phyloP scores from a whole-genome alignment of 768 basidiomycete species.

The Tricholoma matsutake region DNA sequence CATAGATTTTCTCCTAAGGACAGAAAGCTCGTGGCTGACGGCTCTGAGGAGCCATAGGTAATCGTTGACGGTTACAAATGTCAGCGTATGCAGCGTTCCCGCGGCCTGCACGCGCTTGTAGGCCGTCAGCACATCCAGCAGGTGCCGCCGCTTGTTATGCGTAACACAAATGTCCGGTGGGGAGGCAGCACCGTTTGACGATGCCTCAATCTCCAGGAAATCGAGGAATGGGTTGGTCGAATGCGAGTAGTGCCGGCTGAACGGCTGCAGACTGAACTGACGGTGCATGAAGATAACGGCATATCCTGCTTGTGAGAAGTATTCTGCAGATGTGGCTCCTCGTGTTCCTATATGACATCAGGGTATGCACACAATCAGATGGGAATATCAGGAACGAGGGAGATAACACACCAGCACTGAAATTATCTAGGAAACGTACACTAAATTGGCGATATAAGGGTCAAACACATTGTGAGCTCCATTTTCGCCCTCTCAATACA shows the following conservation, averaged over 20 bases:
- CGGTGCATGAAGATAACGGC: constrained; percentile 99
- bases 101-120: constrained; percentile 79
- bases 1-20: constrained; percentile 69
- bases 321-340: constrained; percentile 97
- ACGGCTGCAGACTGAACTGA: constrained; percentile 96
- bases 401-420: constrained; percentile 78
- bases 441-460: constrained; percentile 41
- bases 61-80: constrained; percentile 93
- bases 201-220: constrained; percentile 70
- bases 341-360: constrained; percentile 67
- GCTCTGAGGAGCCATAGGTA: constrained; percentile 91
- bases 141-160: constrained; percentile 55
- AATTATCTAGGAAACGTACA: constrained; percentile 97
- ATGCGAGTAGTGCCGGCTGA: constrained; percentile 97
- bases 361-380: constrained; percentile 6
- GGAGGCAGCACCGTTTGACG: constrained; percentile 17
- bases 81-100: constrained; percentile 78
- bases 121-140: constrained; percentile 68
- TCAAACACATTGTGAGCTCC: constrained; percentile 22
- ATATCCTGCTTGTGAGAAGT: constrained; percentile 91
- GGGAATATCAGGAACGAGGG: neutral
- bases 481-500: constrained; percentile 18
- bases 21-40: constrained; percentile 73
- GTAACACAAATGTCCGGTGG: constrained; percentile 62
- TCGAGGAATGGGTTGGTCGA: constrained; percentile 98